Percentiles rank a stretch among this genome's conserved stretches.
Conservation (phyloP, 257 asterid species). For the Solanum chilense region DNA sequence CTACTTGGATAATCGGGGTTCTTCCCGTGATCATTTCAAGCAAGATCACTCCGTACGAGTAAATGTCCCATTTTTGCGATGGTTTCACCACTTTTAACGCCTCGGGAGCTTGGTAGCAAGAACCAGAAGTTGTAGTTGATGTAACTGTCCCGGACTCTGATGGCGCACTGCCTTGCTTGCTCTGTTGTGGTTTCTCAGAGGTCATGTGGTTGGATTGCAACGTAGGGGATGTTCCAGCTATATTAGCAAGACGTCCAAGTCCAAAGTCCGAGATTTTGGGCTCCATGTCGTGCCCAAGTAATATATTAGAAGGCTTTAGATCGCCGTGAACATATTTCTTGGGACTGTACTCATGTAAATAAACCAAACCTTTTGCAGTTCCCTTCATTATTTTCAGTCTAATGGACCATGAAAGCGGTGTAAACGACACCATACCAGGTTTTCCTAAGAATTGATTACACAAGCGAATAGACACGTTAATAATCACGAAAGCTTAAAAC, state of each 20-base stretch:
- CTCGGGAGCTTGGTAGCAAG: conserved; percentile 82
- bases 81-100: conserved; percentile 68
- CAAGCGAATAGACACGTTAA: neutral
- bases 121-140: conserved; percentile 37
- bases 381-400: conserved; percentile 79
- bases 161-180: conserved; percentile 28
- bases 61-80: conserved; percentile 90
- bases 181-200: conserved; percentile 39
- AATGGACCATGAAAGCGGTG: conserved; percentile 63
- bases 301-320: conserved; percentile 76
- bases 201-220: conserved; percentile 44
- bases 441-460: conserved; percentile 35
- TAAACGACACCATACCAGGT: conserved; percentile 49
- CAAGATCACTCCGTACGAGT: conserved; percentile 65
- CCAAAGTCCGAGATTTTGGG: conserved; percentile 85
- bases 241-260: conserved; percentile 80
- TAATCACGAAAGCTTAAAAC: neutral
- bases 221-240: conserved; percentile 67
- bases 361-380: conserved; percentile 62
- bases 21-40: conserved; percentile 82
- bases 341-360: conserved; percentile 85
- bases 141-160: conserved; percentile 36
- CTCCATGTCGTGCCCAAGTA: conserved; percentile 70
- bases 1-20: conserved; percentile 49
- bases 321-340: conserved; percentile 92